A percentile compares a stretch with the other conserved stretches of the same genome.
Evolutionary conservation across 2,329 filamentous ascomycete genomes (phyloP).

Genomic region (Calycina herbarum): DNA sequence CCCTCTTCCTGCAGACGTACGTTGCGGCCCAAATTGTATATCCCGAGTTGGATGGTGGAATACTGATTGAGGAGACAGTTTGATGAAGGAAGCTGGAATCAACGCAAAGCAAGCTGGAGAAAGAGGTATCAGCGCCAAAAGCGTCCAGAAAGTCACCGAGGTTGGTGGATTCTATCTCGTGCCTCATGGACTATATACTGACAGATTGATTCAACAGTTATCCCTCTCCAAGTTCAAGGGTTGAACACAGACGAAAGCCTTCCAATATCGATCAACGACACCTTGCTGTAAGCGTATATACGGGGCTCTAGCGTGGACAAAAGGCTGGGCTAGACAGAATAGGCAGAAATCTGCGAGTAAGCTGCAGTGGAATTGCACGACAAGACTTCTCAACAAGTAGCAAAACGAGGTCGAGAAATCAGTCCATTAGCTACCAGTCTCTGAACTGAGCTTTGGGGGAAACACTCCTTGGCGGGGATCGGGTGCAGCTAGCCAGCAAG

Average conservation of each 20-base stretch:
- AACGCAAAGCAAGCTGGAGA: slow-evolving; percentile 74
- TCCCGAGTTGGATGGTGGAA: neutral
- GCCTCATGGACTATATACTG: neutral
- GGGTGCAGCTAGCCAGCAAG: neutral
- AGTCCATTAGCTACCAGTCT: neutral
- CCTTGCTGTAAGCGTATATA: neutral
- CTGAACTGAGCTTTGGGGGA: neutral
- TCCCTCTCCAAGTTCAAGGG: slow-evolving; percentile 37
- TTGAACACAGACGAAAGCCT: slow-evolving; percentile 20
- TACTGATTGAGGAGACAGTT: slow-evolving; percentile 45
- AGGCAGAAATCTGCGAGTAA: neutral
- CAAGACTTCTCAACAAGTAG: neutral
- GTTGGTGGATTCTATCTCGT: slow-evolving; percentile 46
- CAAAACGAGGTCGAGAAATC: neutral
- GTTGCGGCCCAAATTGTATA: slow-evolving; percentile 12
- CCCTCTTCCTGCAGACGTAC: slow-evolving; percentile 73
- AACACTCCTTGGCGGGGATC: neutral
- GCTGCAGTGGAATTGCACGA: neutral
- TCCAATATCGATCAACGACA: neutral
- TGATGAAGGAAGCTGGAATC: slow-evolving; percentile 79
- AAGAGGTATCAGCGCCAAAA: slow-evolving; percentile 70
- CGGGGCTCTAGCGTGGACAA: neutral
- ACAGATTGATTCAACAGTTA: slow-evolving; percentile 20
- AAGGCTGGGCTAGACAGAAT: neutral
- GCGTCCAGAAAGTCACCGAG: slow-evolving; percentile 74